Percentiles rank a stretch among this genome's conserved stretches.
Evolutionary conservation across 2,329 filamentous ascomycete species (phyloP).

Genomic region (Elsinoe necatrix): DNA sequence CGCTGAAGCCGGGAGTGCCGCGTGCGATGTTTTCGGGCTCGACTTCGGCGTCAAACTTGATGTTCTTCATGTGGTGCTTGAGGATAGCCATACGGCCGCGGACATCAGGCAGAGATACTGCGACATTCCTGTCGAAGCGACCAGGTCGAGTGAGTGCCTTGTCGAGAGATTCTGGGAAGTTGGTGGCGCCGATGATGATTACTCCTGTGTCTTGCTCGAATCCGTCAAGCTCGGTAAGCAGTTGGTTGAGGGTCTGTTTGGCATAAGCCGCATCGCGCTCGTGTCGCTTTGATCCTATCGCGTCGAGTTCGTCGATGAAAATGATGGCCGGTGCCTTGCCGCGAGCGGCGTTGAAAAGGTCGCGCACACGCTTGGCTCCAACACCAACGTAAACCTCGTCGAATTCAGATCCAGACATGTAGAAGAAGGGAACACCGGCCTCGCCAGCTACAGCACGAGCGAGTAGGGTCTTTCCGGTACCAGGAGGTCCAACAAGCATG

Average conservation of each 20-base stretch:
- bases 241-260: conserved; percentile 94
- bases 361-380: conserved; percentile 89
- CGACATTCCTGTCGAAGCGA: conserved; percentile 88
- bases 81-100: conserved; percentile 87
- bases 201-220: conserved; percentile 93
- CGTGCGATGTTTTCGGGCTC: conserved; percentile 77
- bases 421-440: conserved; percentile 97
- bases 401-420: conserved; percentile 98
- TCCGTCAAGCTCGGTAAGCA: conserved; percentile 92
- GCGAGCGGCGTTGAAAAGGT: conserved; percentile 77
- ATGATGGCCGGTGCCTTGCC: conserved; percentile 84
- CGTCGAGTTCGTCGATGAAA: conserved; percentile 90
- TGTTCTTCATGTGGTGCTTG: conserved; percentile 86
- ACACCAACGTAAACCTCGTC: conserved; percentile 98
- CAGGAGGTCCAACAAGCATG: conserved; percentile 85
- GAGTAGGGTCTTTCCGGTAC: conserved; percentile 93
- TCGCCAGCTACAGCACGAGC: conserved; percentile 94
- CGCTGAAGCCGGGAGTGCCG: conserved; percentile 84
- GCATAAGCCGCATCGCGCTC: conserved; percentile 88
- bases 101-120: conserved; percentile 83
- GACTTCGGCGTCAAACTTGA: conserved; percentile 71
- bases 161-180: conserved; percentile 88
- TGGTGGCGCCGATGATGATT: conserved; percentile 92
- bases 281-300: conserved; percentile 89
- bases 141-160: conserved; percentile 90